Base-by-base conservation (phyloP, 1,139 yeast species). In the Pichia sp. region DNA sequence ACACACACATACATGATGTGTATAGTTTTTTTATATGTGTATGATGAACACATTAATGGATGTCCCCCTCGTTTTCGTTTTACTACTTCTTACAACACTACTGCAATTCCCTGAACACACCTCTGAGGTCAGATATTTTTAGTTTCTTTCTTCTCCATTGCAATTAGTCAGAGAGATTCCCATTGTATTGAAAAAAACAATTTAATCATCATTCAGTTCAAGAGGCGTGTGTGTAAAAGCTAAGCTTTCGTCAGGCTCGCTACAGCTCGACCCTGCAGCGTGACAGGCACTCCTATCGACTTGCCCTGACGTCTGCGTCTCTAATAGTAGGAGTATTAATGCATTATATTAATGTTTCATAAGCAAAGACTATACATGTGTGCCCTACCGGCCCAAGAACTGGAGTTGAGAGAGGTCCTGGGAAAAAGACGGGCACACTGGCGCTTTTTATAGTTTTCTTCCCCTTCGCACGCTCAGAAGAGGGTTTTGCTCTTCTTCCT, bases 121-220 rank as follows among this genome's bases (percentile, higher is more conserved):
- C 16, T 31, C 16, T 2, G 36, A 13, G 16, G 36, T 50, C 49
- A 50, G 49, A 28, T 44, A 41, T 28, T 49, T 46, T 49, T 52
- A 45, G 50, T 52, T 49, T 48, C 36, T 48, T 44, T 47, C 48
- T 49, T 49, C 53, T 51, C 55, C 49, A 50, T 50, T 48, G 40
- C 48, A 30, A 48, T 42, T 44, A 16, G 53, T 54, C 55, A 52
- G 55, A 54, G 53, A 54, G 55, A 54, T 54, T 49, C 53, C 53
- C 56, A 52, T 54, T 53, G 47, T 42, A 46, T 50, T 46, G 47
- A 50, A 50, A 50, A 44, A 44, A 47, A 47, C 51, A 51, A 41
- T 16, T 50, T 47, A 41, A 41, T 51, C 51, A 44, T 51, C 48
- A 44, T 41, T 21, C 19, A 21, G 23, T 19, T 8, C 36, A 9